phyloP scores from a whole-genome alignment of 2,329 filamentous ascomycete genomes.

The Diaporthe citriasiana region DNA sequence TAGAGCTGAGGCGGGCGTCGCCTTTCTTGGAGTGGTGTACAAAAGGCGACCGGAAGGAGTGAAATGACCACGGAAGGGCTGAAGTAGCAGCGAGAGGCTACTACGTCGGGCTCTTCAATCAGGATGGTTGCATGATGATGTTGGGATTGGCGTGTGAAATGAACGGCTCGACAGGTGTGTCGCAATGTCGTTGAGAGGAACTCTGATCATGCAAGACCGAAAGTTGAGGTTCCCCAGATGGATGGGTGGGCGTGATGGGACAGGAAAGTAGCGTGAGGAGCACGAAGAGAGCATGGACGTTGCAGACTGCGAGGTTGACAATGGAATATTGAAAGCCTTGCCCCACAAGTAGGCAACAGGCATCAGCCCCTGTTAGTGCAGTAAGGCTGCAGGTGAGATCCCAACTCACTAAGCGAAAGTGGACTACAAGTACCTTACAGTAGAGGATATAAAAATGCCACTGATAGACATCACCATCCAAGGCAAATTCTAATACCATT shows the following conservation, averaged over 20 bases:
- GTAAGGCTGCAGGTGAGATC: conserved; percentile 25
- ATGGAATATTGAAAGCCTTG: conserved; percentile 20
- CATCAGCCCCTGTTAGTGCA: conserved; percentile 19
- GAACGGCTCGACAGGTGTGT: conserved; percentile 29
- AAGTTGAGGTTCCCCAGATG: neutral
- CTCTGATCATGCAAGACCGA: neutral
- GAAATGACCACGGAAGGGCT: neutral
- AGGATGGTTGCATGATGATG: conserved; percentile 37
- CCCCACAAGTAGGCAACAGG: conserved; percentile 8
- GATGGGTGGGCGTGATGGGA: neutral
- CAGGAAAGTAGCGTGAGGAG: neutral
- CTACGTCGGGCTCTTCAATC: conserved; percentile 34
- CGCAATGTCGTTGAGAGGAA: conserved; percentile 2
- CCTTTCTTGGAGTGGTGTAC: neutral
- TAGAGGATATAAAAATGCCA: neutral
- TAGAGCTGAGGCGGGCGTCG: neutral
- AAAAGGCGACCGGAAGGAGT: neutral
- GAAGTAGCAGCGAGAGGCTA: conserved; percentile 39
- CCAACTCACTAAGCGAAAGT: neutral
- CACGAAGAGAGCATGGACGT: neutral
- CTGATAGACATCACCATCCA: no score
- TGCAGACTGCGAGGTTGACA: neutral
- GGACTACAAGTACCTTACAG: neutral
- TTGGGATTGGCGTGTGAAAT: conserved; percentile 25
- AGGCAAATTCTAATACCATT: neutral